Evolutionary conservation across 306 rosid species (phyloP).

Genomic region (Castanospermum australe): DNA sequence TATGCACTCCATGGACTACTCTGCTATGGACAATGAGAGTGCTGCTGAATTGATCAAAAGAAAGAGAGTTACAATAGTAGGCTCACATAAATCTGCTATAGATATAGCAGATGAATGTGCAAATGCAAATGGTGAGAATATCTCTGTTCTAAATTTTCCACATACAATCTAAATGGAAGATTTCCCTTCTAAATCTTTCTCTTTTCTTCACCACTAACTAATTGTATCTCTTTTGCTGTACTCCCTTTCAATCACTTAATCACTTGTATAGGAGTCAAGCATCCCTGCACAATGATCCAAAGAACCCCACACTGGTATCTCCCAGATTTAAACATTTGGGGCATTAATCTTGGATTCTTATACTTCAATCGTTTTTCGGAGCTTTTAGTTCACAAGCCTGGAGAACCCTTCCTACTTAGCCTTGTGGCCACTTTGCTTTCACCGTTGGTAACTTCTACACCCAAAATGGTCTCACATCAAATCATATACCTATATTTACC

Average conservation of each 20-base stretch:
- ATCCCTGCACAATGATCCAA: constrained; percentile 49
- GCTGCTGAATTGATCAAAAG: constrained; percentile 44
- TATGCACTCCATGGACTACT: constrained; percentile 58
- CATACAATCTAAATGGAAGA: neutral
- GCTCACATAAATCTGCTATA: constrained; percentile 54
- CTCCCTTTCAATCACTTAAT: neutral
- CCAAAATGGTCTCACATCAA: neutral
- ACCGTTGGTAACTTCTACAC: constrained; percentile 47
- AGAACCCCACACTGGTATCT: constrained; percentile 46
- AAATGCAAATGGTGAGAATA: constrained; percentile 42
- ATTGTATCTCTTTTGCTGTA: neutral
- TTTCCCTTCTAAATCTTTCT: neutral
- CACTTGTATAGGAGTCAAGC: constrained; percentile 23
- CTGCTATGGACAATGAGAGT: constrained; percentile 31
- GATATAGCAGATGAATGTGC: constrained; percentile 63
- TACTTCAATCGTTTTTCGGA: constrained; percentile 48
- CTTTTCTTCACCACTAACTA: neutral
- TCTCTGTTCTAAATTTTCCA: neutral
- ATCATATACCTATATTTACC: neutral
- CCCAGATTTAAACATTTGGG: constrained; percentile 37
- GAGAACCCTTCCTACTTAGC: constrained; percentile 34
- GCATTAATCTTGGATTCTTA: constrained; percentile 32
- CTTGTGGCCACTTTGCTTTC: constrained; percentile 47
- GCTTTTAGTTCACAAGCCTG: constrained; percentile 58
- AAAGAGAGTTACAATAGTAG: constrained; percentile 41